phyloP scores from a whole-genome alignment of 2,329 filamentous ascomycete genomes.

The Xylaria polymorpha region DNA sequence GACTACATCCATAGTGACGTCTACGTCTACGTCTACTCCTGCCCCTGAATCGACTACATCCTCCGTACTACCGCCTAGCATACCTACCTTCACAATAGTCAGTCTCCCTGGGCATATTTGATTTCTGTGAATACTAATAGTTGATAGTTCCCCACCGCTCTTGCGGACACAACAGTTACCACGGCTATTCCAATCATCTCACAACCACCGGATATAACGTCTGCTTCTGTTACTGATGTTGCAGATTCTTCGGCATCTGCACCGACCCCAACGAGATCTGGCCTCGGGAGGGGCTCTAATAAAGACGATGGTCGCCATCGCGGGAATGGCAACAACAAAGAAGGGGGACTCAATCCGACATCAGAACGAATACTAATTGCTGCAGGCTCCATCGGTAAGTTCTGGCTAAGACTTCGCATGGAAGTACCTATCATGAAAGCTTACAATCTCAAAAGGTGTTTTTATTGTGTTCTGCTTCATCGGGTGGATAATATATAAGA shows the following conservation, averaged over 20 bases:
- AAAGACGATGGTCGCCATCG: constrained; percentile 10
- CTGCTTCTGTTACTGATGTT: not conserved
- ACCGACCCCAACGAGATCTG: constrained; percentile 16
- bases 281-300: not conserved
- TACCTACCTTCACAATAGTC: not conserved
- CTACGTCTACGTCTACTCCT: constrained; percentile 20
- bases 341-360: constrained; percentile 19
- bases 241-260: constrained; percentile 10
- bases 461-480: constrained; percentile 60
- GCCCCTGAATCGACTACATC: constrained; percentile 12
- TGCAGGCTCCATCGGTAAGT: constrained; percentile 52
- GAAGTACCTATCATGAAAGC: constrained; percentile 8
- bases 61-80: not conserved
- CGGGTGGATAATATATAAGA: constrained; percentile 59
- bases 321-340: not conserved
- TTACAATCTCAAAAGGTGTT: constrained; percentile 50
- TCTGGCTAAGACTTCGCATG: not conserved
- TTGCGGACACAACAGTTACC: not conserved
- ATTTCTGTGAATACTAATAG: constrained; percentile 9
- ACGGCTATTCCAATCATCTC: not conserved
- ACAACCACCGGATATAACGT: not conserved
- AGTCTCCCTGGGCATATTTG: not conserved
- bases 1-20: constrained; percentile 10
- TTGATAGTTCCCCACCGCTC: constrained; percentile 10
- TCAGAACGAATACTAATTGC: constrained; percentile 50